Percentiles rank a stretch among this genome's conserved stretches.
These are phyloP conservation scores for Boletus barrowsii DNA, from an alignment of 768 basidiomycete genomes.

Conservation along the genomic window DNA sequence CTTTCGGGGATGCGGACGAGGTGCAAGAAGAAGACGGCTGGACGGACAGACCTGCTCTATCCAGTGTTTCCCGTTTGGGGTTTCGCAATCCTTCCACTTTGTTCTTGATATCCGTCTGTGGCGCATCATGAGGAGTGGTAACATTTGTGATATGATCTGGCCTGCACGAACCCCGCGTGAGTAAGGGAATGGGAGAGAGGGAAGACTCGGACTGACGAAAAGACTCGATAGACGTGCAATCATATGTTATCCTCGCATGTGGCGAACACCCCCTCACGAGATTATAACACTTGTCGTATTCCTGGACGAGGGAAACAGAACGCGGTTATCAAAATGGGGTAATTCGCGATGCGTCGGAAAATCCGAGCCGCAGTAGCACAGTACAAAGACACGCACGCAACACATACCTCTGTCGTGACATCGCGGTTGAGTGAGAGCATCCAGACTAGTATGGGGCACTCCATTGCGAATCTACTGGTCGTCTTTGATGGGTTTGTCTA, in stretches of 20 bases:
- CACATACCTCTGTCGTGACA: slow-evolving; percentile 59
- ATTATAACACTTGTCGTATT: slow-evolving; percentile 67
- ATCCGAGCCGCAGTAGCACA: slow-evolving; percentile 6
- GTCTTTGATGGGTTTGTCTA: not conserved
- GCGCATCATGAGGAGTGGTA: slow-evolving; percentile 83
- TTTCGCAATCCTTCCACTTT: slow-evolving; percentile 67
- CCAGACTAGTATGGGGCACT: slow-evolving; percentile 75
- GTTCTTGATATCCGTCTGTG: slow-evolving; percentile 74
- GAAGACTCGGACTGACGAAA: slow-evolving; percentile 51
- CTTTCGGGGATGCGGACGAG: not conserved
- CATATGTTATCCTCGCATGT: slow-evolving; percentile 51
- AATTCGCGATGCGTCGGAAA: not conserved
- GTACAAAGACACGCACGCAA: not conserved
- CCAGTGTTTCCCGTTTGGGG: slow-evolving; percentile 70
- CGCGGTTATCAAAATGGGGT: not conserved
- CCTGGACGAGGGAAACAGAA: slow-evolving; percentile 39
- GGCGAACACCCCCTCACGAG: slow-evolving; percentile 60
- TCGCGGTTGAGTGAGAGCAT: slow-evolving; percentile 77
- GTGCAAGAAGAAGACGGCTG: not conserved
- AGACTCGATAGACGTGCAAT: slow-evolving; percentile 57
- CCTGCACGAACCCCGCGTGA: slow-evolving; percentile 38
- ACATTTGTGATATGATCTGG: slow-evolving; percentile 66
- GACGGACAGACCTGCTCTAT: slow-evolving; percentile 65
- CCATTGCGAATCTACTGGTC: slow-evolving; percentile 28
- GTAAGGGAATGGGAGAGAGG: not conserved